phyloP scores from a whole-genome alignment of 495 filamentous ascomycete genomes.

The Penicillium coprophilum region DNA sequence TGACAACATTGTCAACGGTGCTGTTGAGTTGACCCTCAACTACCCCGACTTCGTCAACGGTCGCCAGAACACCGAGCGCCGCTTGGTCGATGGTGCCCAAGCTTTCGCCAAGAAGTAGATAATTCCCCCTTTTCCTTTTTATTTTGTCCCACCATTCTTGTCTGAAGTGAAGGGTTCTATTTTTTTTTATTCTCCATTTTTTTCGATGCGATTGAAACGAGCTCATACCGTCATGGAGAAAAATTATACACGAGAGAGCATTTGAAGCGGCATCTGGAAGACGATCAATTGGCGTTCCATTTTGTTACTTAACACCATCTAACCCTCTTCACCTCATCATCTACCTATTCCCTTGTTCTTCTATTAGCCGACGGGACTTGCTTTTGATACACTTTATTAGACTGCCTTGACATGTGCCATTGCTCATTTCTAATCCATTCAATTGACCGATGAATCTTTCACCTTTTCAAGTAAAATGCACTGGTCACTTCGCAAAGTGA shows the following conservation, averaged over 20 bases:
- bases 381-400: constrained; percentile 27
- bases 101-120: constrained; percentile 55
- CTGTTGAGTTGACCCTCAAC: constrained; percentile 94
- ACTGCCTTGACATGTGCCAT: constrained; percentile 22
- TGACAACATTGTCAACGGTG: constrained; percentile 92
- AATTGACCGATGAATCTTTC: constrained; percentile 6
- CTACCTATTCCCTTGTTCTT: constrained; percentile 24
- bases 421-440: constrained; percentile 19
- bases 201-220: constrained; percentile 31
- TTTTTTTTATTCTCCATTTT: constrained; percentile 10
- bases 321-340: constrained; percentile 20
- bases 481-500: not conserved
- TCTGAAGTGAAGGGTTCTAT: constrained; percentile 6
- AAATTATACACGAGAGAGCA: constrained; percentile 30
- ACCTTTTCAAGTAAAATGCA: not conserved
- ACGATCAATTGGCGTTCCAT: constrained; percentile 35
- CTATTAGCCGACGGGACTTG: constrained; percentile 22
- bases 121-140: constrained; percentile 21
- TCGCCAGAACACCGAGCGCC: constrained; percentile 82
- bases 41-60: constrained; percentile 98
- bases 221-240: constrained; percentile 26
- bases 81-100: constrained; percentile 77
- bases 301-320: constrained; percentile 25
- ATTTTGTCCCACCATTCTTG: constrained; percentile 12
- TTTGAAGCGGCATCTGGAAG: constrained; percentile 37